These are phyloP conservation scores for Apiotrichum domesticum DNA, from an alignment of 1,284 basidiomycete species.

Conservation along the genomic window DNA sequence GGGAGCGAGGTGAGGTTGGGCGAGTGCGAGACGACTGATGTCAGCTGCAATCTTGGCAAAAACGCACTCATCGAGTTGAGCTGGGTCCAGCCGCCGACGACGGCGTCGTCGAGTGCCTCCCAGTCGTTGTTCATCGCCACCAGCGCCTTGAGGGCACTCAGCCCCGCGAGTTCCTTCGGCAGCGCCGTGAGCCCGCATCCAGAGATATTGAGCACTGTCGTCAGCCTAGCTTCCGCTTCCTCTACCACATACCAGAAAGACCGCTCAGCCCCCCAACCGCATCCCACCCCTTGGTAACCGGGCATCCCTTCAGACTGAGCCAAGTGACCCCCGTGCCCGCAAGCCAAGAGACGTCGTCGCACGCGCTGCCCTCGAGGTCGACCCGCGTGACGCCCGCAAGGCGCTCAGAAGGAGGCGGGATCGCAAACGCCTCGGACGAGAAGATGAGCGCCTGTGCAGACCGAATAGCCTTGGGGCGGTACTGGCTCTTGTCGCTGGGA, in stretches of 20 bases:
- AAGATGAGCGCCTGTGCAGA: constrained; percentile 33
- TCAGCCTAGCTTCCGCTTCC: neutral
- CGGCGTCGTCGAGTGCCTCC: constrained; percentile 25
- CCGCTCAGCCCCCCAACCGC: constrained; percentile 29
- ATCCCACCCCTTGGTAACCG: constrained; percentile 33
- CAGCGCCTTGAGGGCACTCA: constrained; percentile 39
- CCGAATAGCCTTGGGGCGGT: constrained; percentile 40
- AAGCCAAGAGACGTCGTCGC: constrained; percentile 34
- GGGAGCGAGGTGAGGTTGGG: constrained; percentile 32
- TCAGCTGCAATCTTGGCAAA: neutral
- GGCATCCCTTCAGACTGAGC: constrained; percentile 36
- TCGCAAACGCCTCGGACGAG: constrained; percentile 23
- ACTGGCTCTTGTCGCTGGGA: constrained; percentile 11
- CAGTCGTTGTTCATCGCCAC: constrained; percentile 43
- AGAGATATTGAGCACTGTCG: constrained; percentile 39
- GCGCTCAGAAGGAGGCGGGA: constrained; percentile 30
- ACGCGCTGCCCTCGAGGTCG: constrained; percentile 34
- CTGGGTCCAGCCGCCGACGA: constrained; percentile 32
- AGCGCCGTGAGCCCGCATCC: constrained; percentile 27
- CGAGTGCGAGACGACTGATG: constrained; percentile 41
- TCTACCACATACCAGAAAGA: constrained; percentile 28
- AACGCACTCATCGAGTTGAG: constrained; percentile 42
- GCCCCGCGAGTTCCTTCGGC: constrained; percentile 19
- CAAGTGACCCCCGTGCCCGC: constrained; percentile 31
- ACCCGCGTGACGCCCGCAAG: constrained; percentile 30